A percentile compares a stretch with the other conserved stretches of the same genome.
phyloP scores from a whole-genome alignment of 345 rosid species.

The Microthlaspi erraticum region DNA sequence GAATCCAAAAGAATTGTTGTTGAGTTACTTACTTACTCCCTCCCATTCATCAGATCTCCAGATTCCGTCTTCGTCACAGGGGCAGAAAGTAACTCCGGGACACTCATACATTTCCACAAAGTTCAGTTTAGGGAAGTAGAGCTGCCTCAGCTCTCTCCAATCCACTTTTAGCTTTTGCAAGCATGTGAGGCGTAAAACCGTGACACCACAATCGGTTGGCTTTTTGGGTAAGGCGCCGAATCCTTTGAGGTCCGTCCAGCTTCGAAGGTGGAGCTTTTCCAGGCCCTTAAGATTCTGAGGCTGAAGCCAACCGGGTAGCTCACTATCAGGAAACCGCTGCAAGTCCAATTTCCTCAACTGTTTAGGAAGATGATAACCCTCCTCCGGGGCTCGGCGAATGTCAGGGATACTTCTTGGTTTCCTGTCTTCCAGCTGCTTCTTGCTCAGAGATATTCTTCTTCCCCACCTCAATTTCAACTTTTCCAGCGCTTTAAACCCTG shows the following conservation, averaged over 20 bases:
- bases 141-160: slow-evolving; percentile 27
- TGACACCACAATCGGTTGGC: not conserved
- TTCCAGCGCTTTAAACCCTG: slow-evolving; percentile 19
- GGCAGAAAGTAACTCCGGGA: slow-evolving; percentile 43
- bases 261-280: slow-evolving; percentile 47
- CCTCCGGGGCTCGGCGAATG: too few species aligned
- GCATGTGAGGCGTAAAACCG: slow-evolving; percentile 42
- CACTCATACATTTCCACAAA: slow-evolving; percentile 39
- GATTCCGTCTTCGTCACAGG: slow-evolving; percentile 39
- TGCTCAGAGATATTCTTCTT: not conserved
- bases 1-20: too few species aligned
- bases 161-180: slow-evolving; percentile 39
- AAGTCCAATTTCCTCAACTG: slow-evolving; percentile 47
- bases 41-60: too few species aligned
- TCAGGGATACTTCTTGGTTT: too few species aligned
- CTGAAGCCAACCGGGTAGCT: slow-evolving; percentile 35
- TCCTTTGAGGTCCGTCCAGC: slow-evolving; percentile 42
- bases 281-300: too few species aligned
- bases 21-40: too few species aligned
- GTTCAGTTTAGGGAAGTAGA: slow-evolving; percentile 25
- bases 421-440: too few species aligned
- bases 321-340: slow-evolving; percentile 36
- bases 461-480: slow-evolving; percentile 54
- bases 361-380: slow-evolving; percentile 22
- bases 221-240: not conserved